Percentiles rank a stretch among this genome's conserved stretches.
These are phyloP conservation scores for Juncus inflexus DNA, from an alignment of 176 grass and related monocot species.

Conservation along the genomic window DNA sequence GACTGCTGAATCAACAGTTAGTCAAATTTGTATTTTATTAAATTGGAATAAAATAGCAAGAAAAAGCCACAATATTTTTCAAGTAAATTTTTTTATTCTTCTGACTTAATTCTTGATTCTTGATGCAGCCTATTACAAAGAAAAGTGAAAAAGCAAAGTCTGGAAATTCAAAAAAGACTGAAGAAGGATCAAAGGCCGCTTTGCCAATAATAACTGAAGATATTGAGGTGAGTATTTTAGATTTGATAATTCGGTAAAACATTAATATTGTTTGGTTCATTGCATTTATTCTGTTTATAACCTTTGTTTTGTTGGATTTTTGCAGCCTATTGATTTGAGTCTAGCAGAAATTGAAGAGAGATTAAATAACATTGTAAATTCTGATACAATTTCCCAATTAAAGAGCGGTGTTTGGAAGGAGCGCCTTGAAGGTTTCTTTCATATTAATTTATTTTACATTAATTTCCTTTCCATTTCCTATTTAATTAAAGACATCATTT, in stretches of 20 bases:
- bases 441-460: conserved; percentile 32
- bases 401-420: conserved; percentile 99
- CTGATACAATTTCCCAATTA: conserved; percentile 68
- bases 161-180: conserved; percentile 53
- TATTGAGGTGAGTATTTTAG: conserved; percentile 64
- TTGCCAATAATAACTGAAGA: conserved; percentile 56
- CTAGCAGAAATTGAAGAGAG: conserved; percentile 93
- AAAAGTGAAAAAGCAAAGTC: conserved; percentile 67
- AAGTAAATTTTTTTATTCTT: background rate
- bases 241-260: background rate
- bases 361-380: conserved; percentile 64
- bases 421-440: conserved; percentile 74
- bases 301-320: conserved; percentile 25
- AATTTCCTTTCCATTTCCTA: conserved; percentile 6
- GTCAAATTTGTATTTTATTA: conserved; percentile 24
- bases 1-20: conserved; percentile 46
- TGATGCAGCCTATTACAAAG: conserved; percentile 50
- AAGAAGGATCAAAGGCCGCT: conserved; percentile 59
- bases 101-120: background rate
- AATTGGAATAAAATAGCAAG: too few relatives aligned
- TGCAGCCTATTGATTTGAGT: conserved; percentile 92
- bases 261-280: too few relatives aligned
- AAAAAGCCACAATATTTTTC: too few relatives aligned
- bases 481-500: background rate
- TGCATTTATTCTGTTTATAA: conserved; percentile 6